Conservation (phyloP, 345 rosid genomes). For the Citrus mangshanensis region DNA sequence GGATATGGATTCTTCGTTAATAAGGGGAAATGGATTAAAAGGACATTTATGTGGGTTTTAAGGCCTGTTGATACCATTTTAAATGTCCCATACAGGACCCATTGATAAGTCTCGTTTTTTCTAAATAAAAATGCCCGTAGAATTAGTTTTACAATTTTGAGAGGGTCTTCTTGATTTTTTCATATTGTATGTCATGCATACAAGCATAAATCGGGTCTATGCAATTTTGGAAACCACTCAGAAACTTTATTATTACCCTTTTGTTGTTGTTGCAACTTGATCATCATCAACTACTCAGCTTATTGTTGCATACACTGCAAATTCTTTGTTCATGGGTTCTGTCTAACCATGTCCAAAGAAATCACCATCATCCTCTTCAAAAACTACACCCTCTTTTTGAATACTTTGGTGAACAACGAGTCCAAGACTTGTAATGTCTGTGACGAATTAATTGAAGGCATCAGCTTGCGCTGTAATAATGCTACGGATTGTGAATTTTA, state of each 20-base stretch:
- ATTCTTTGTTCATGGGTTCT: not conserved
- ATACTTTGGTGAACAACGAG: too few species aligned
- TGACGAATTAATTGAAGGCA: not conserved
- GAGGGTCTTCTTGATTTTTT: too few species aligned
- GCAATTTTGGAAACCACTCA: not conserved
- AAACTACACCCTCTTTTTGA: not conserved
- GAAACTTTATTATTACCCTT: not conserved
- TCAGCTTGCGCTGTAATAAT: not conserved
- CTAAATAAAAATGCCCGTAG: too few species aligned
- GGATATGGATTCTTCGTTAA: too few species aligned
- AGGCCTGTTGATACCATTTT: too few species aligned
- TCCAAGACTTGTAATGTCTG: not conserved
- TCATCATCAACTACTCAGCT: not conserved
- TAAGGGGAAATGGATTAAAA: too few species aligned
- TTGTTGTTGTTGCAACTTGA: not conserved
- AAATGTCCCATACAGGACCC: too few species aligned
- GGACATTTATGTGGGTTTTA: too few species aligned
- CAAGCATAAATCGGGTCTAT: not conserved
- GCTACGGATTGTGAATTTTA: not conserved
- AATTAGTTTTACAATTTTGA: too few species aligned
- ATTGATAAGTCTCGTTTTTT: too few species aligned
- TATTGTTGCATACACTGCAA: not conserved
- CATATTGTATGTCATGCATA: too few species aligned
- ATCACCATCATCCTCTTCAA: not conserved
- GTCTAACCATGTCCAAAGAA: not conserved